These are phyloP conservation scores for Paecilomyces niveus DNA, from an alignment of 2,329 filamentous ascomycete species.

Conservation along the genomic window DNA sequence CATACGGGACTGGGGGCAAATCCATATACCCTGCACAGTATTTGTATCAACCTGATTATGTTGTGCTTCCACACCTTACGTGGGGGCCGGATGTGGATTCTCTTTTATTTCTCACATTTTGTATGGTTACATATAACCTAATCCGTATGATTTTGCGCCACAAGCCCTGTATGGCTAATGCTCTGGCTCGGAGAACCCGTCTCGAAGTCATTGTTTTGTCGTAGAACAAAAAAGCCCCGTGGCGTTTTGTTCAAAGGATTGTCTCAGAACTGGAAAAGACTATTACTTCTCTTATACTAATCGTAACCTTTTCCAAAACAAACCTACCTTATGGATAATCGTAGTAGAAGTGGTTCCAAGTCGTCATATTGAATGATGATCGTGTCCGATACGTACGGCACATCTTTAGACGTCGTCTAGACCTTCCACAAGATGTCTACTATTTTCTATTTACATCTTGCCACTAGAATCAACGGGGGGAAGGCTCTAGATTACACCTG, in stretches of 20 bases:
- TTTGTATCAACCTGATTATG: neutral
- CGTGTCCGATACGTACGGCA: too few relatives aligned
- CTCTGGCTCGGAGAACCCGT: neutral
- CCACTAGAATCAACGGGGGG: too few relatives aligned
- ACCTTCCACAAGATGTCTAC: too few relatives aligned
- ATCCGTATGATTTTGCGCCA: neutral
- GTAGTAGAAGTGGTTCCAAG: neutral
- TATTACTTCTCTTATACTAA: neutral
- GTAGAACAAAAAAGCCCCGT: neutral
- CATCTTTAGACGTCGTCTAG: too few relatives aligned
- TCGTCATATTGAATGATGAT: neutral
- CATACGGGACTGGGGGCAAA: too few relatives aligned
- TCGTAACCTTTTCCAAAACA: neutral
- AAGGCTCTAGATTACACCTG: neutral
- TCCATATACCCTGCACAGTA: neutral
- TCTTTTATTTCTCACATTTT: neutral
- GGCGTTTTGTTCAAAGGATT: neutral
- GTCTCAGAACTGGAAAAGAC: neutral
- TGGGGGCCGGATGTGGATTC: neutral
- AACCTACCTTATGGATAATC: neutral
- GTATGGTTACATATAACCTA: neutral
- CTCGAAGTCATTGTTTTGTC: neutral
- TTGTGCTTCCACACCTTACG: neutral
- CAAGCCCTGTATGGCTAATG: neutral
- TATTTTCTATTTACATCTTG: too few relatives aligned